Evolutionary conservation across 352 stramenopile species (phyloP).

Genomic region (Globisporangium uncinulatum): DNA sequence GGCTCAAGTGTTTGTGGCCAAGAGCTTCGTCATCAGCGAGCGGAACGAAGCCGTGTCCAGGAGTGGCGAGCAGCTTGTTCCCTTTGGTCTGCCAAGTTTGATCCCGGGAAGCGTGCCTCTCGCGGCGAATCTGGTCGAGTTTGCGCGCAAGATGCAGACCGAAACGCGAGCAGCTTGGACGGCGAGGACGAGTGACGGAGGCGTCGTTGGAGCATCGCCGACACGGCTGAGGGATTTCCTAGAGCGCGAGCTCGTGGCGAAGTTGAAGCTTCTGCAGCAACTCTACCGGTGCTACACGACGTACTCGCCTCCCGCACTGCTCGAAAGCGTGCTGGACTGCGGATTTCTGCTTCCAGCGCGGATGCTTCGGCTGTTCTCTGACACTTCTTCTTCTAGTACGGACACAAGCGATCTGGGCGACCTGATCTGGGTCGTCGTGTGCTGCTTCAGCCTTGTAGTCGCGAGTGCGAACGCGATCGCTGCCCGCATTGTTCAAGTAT

Average conservation of each 20-base stretch:
- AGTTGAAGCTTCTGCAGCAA: constrained; percentile 41
- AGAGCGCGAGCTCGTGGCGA: constrained; percentile 30
- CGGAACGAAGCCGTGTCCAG: constrained; percentile 8
- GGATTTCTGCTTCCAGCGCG: constrained; percentile 36
- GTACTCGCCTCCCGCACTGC: constrained; percentile 21
- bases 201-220: neutral
- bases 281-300: constrained; percentile 41
- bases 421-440: constrained; percentile 51
- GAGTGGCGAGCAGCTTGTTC: constrained; percentile 16
- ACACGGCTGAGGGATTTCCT: constrained; percentile 6
- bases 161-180: constrained; percentile 6
- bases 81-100: constrained; percentile 12
- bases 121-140: constrained; percentile 33
- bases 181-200: neutral
- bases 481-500: neutral
- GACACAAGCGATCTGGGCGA: constrained; percentile 16
- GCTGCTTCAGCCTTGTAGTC: constrained; percentile 39
- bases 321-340: constrained; percentile 34
- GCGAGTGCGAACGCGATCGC: constrained; percentile 16
- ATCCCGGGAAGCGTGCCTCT: neutral
- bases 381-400: constrained; percentile 5
- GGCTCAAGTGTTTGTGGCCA: constrained; percentile 42
- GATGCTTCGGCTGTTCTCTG: constrained; percentile 13
- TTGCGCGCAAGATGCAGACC: constrained; percentile 38
- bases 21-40: constrained; percentile 25